A percentile compares a stretch with the other conserved stretches of the same genome.
phyloP scores from a whole-genome alignment of 345 rosid species.

The Citrus unshiu region DNA sequence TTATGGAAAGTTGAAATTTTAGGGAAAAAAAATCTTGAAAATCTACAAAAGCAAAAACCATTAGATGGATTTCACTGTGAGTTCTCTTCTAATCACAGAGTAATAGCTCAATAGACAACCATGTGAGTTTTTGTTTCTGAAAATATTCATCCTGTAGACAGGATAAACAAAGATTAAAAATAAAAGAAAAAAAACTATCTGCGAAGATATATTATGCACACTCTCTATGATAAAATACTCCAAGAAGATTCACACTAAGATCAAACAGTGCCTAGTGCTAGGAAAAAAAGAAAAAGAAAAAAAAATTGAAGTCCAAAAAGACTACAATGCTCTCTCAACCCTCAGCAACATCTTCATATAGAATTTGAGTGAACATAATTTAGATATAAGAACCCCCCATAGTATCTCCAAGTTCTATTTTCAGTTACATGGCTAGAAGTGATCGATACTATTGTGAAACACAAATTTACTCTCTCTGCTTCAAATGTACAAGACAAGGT shows the following conservation, averaged over 20 bases:
- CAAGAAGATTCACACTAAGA: neutral
- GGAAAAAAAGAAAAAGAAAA: neutral
- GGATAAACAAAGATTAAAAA: neutral
- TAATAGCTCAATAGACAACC: neutral
- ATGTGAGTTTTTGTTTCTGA: neutral
- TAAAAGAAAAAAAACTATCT: neutral
- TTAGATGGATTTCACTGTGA: neutral
- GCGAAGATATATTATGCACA: neutral
- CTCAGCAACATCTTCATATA: slow-evolving; percentile 7
- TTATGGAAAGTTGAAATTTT: too few relatives aligned
- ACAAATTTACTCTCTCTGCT: neutral
- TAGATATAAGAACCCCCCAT: neutral
- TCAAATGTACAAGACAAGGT: neutral
- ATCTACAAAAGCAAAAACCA: too few relatives aligned
- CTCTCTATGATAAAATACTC: neutral
- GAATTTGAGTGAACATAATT: slow-evolving; percentile 7
- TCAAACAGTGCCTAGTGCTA: slow-evolving; percentile 18
- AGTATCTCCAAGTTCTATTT: neutral
- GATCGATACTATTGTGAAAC: slow-evolving; percentile 1
- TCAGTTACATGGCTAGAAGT: neutral
- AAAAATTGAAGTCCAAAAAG: slow-evolving; percentile 1
- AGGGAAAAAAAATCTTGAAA: too few relatives aligned
- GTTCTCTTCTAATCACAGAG: neutral
- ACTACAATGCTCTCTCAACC: slow-evolving; percentile 17
- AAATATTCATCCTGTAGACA: neutral